phyloP scores from a whole-genome alignment of 1,139 yeast genomes.

The Kodamaea alishanica region DNA sequence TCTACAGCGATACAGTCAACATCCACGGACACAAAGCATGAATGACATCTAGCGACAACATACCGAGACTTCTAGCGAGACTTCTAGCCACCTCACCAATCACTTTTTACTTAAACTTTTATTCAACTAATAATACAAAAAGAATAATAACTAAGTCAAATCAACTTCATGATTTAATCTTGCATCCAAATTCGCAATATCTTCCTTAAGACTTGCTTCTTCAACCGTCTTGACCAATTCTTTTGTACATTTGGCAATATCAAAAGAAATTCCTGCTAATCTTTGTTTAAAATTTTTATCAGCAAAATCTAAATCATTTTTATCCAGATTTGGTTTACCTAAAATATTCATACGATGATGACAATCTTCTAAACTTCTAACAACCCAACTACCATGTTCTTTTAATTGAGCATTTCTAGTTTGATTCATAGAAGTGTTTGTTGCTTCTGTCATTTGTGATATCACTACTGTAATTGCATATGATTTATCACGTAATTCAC shows the following conservation, averaged over 20 bases:
- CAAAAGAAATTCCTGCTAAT: constrained; percentile 92
- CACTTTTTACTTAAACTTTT: too few relatives aligned
- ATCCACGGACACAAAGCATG: too few relatives aligned
- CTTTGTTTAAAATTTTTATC: constrained; percentile 89
- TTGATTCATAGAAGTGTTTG: constrained; percentile 84
- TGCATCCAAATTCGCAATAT: constrained; percentile 54
- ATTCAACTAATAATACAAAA: too few relatives aligned
- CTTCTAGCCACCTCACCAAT: too few relatives aligned
- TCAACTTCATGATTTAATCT: constrained; percentile 39
- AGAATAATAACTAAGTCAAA: constrained; percentile 21
- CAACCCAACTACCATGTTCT: constrained; percentile 91
- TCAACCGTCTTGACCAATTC: constrained; percentile 94
- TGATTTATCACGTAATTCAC: constrained; percentile 69
- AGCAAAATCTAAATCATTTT: constrained; percentile 64
- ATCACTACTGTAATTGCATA: constrained; percentile 73
- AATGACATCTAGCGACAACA: too few relatives aligned
- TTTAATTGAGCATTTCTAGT: constrained; percentile 77
- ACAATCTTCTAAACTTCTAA: constrained; percentile 81
- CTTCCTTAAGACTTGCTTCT: constrained; percentile 85
- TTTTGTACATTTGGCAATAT: constrained; percentile 92
- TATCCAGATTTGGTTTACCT: constrained; percentile 47
- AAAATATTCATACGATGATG: constrained; percentile 70
- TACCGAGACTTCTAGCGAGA: too few relatives aligned
- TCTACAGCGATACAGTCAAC: too few relatives aligned
- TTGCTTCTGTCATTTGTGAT: constrained; percentile 85